Conservation (phyloP, 768 basidiomycete species). For the Phlebiopsis flavidoalba region DNA sequence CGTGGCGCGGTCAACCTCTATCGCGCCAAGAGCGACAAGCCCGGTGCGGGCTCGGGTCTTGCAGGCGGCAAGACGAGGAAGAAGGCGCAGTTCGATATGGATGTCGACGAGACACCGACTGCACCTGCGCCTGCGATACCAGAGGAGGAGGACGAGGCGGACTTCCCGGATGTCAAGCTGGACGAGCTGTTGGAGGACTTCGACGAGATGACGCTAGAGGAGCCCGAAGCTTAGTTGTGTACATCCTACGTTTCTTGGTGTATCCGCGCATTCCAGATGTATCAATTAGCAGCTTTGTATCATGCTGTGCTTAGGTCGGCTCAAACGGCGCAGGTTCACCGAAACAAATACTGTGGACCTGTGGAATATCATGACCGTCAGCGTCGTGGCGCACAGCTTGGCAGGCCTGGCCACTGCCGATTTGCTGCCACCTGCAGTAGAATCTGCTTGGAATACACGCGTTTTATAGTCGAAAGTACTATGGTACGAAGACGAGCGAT, state of each 20-base stretch:
- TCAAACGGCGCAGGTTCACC: too few relatives aligned
- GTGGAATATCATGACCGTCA: too few relatives aligned
- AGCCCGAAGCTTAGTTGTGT: not conserved
- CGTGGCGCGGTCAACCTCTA: conserved; percentile 84
- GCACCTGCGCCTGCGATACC: conserved; percentile 26
- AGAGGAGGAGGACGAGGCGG: conserved; percentile 58
- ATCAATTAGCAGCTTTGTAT: too few relatives aligned
- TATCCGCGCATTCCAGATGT: too few relatives aligned
- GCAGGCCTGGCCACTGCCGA: too few relatives aligned
- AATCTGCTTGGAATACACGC: too few relatives aligned
- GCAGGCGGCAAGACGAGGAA: conserved; percentile 35
- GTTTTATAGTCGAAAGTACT: too few relatives aligned
- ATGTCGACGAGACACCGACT: conserved; percentile 46
- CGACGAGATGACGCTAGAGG: conserved; percentile 76
- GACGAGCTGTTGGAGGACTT: conserved; percentile 89
- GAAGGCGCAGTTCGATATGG: conserved; percentile 57
- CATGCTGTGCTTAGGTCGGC: too few relatives aligned
- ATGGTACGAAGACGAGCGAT: too few relatives aligned
- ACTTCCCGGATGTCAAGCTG: conserved; percentile 84
- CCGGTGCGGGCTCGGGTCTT: conserved; percentile 39
- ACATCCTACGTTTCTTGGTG: not conserved
- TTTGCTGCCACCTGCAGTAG: too few relatives aligned
- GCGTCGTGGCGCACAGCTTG: too few relatives aligned
- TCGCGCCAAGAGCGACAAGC: conserved; percentile 54
- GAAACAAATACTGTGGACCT: too few relatives aligned